phyloP scores from a whole-genome alignment of 2,329 filamentous ascomycete genomes.

The Ascocoryne sarcoides region DNA sequence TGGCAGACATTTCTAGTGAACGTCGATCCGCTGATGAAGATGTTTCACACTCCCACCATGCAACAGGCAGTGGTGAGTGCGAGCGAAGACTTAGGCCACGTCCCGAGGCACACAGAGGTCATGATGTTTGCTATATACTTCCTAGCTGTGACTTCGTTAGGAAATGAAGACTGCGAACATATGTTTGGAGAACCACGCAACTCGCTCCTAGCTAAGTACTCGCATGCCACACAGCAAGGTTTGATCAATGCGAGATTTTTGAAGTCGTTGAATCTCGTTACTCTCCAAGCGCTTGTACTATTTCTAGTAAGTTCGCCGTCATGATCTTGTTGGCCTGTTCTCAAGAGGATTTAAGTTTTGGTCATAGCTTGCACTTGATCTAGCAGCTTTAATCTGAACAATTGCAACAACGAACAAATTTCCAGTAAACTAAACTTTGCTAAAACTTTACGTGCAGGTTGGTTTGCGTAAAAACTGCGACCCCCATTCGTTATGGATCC shows the following conservation, averaged over 20 bases:
- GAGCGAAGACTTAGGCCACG: slow-evolving; percentile 39
- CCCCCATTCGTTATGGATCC: slow-evolving; percentile 39
- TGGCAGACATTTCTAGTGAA: slow-evolving; percentile 66
- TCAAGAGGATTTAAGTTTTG: too few species aligned
- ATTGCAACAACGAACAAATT: too few species aligned
- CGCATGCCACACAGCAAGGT: slow-evolving; percentile 54
- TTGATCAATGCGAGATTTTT: slow-evolving; percentile 60
- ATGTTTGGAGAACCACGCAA: slow-evolving; percentile 46
- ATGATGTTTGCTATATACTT: slow-evolving; percentile 61
- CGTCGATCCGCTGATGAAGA: slow-evolving; percentile 60
- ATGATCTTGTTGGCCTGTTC: too few species aligned
- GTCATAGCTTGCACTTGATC: too few species aligned
- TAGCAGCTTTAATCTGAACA: too few species aligned
- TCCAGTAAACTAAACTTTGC: slow-evolving; percentile 13
- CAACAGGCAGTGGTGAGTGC: slow-evolving; percentile 55
- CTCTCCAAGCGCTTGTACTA: slow-evolving; percentile 59
- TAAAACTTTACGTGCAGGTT: slow-evolving; percentile 10
- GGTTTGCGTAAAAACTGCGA: slow-evolving; percentile 31
- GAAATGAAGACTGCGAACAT: slow-evolving; percentile 42
- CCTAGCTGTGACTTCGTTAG: slow-evolving; percentile 50
- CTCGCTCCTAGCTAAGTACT: slow-evolving; percentile 44
- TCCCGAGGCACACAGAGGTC: slow-evolving; percentile 48
- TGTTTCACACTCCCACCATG: slow-evolving; percentile 58
- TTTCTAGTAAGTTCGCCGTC: slow-evolving; percentile 50
- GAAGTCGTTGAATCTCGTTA: slow-evolving; percentile 53